Conservation (phyloP, 2,329 filamentous ascomycete genomes). For the Trichoderma lentiforme region DNA sequence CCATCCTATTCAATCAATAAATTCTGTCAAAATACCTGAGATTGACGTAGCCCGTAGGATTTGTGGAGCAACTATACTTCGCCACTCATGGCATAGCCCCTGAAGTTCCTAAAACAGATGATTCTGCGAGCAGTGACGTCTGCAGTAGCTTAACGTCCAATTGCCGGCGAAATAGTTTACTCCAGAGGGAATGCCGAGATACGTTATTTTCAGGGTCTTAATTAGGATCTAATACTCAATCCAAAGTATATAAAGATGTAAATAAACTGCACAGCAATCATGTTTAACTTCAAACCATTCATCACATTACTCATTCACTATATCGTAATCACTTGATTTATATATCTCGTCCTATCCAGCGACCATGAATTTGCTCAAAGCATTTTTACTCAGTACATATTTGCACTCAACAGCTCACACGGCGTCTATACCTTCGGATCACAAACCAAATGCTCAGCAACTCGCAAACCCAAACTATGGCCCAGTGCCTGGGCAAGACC, state of each 20-base stretch:
- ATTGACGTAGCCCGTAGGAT: not conserved
- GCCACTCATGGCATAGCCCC: not conserved
- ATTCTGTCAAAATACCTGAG: not conserved
- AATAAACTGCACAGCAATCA: not conserved
- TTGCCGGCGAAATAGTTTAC: not conserved
- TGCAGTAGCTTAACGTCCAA: not conserved
- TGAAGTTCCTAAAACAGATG: not conserved
- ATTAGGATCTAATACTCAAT: not conserved
- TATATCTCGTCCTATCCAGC: not conserved
- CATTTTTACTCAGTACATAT: not conserved
- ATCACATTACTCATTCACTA: not conserved
- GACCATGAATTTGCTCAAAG: not conserved
- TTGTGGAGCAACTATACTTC: not conserved
- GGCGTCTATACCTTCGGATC: not conserved
- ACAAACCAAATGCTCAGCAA: not conserved
- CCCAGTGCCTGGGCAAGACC: not conserved
- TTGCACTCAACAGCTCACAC: not conserved
- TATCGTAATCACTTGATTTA: not conserved
- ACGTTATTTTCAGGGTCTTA: not conserved
- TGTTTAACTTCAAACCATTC: not conserved
- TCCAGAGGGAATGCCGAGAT: not conserved
- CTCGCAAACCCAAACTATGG: not conserved
- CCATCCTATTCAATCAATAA: not conserved
- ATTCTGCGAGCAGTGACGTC: not conserved
- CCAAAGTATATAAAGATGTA: not conserved